Conservation (phyloP, 2,329 filamentous ascomycete species). For the Fusarium zealandicum region DNA sequence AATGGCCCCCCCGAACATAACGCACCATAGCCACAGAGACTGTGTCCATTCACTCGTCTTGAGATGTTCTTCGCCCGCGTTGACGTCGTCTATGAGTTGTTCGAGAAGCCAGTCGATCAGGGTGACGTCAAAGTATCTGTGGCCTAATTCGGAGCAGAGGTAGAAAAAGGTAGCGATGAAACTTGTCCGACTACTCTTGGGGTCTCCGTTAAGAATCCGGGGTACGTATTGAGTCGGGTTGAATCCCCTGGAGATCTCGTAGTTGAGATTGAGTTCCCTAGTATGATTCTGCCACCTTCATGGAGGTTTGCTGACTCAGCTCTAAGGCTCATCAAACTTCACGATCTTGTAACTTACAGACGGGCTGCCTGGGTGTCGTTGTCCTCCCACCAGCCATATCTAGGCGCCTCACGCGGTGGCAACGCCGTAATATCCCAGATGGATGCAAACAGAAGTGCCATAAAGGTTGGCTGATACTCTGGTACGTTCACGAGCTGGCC, state of each 20-base stretch:
- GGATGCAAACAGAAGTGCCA: slow-evolving; percentile 54
- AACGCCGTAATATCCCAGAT: slow-evolving; percentile 50
- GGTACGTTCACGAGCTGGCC: slow-evolving; percentile 51
- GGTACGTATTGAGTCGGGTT: slow-evolving; percentile 45
- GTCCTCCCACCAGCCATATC: slow-evolving; percentile 49
- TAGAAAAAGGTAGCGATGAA: slow-evolving; percentile 58
- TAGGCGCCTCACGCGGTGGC: slow-evolving; percentile 46
- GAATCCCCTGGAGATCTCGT: slow-evolving; percentile 48
- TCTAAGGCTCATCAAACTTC: too few relatives aligned
- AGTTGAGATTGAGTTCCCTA: slow-evolving; percentile 47
- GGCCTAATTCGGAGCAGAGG: slow-evolving; percentile 54
- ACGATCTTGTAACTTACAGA: slow-evolving; percentile 11
- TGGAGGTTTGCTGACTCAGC: too few relatives aligned
- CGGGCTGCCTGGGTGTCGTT: slow-evolving; percentile 47
- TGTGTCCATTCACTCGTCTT: slow-evolving; percentile 52
- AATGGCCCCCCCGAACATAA: slow-evolving; percentile 54
- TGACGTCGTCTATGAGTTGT: slow-evolving; percentile 54
- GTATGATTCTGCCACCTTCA: slow-evolving; percentile 47
- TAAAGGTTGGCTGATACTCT: slow-evolving; percentile 54
- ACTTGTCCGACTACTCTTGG: slow-evolving; percentile 51
- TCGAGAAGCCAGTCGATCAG: slow-evolving; percentile 56
- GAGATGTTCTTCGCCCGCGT: slow-evolving; percentile 50
- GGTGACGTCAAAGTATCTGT: slow-evolving; percentile 51
- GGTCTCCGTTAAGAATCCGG: slow-evolving; percentile 46
- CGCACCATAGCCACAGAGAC: slow-evolving; percentile 55